These are phyloP conservation scores for Candida broadrunensis DNA, from an alignment of 805 yeast genomes.

Conservation along the genomic window DNA sequence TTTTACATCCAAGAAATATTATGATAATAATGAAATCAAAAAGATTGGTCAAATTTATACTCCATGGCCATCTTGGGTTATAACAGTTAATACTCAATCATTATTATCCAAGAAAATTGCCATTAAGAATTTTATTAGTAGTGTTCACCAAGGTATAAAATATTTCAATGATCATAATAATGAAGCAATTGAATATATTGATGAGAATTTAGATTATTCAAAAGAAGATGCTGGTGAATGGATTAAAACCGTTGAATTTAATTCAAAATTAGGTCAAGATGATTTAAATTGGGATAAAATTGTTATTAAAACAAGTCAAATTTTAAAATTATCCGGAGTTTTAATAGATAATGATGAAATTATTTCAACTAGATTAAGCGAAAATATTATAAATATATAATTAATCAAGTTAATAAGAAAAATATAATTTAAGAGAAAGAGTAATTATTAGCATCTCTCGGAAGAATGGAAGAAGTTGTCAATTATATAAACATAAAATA, in stretches of 20 bases:
- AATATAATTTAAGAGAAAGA: no score
- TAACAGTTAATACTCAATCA: constrained; percentile 49
- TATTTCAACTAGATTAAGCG: constrained; percentile 25
- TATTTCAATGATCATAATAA: constrained; percentile 60
- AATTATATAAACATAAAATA: no score
- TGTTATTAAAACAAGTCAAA: constrained; percentile 51
- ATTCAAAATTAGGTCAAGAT: constrained; percentile 33
- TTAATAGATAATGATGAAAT: constrained; percentile 27
- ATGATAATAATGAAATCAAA: constrained; percentile 76
- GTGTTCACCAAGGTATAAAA: constrained; percentile 63
- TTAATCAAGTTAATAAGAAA: no score
- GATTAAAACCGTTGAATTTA: constrained; percentile 74
- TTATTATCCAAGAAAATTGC: constrained; percentile 21
- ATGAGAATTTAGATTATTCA: constrained; percentile 68
- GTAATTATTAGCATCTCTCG: no score
- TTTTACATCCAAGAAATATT: constrained; percentile 83
- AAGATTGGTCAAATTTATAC: constrained; percentile 85
- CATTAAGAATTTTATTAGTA: constrained; percentile 42
- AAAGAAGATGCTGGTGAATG: constrained; percentile 76
- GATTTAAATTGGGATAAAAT: constrained; percentile 50
- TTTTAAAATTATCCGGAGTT: constrained; percentile 66
- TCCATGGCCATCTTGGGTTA: constrained; percentile 97
- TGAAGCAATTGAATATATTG: constrained; percentile 65
- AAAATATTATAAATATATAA: no score
- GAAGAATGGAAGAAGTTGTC: no score